These are phyloP conservation scores for Phalaenopsis aphrodite DNA, from an alignment of 106 monocot species.

Conservation along the genomic window DNA sequence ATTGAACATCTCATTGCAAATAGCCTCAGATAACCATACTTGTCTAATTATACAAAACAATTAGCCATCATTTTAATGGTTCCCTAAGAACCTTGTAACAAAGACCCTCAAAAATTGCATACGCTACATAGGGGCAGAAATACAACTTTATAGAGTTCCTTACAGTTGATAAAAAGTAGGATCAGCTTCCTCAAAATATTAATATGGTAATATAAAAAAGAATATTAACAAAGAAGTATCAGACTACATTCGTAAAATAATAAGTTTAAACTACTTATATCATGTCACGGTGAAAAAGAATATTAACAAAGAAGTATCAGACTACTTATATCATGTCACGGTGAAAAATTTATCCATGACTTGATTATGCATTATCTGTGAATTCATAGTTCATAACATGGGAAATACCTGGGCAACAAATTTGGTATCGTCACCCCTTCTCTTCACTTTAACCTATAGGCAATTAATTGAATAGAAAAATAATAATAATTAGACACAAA, in stretches of 20 bases:
- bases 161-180: no score
- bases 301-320: neutral
- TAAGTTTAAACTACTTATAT: no score
- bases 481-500: neutral
- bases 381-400: neutral
- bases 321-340: neutral
- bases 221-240: neutral
- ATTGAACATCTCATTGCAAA: no score
- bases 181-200: neutral
- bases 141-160: no score
- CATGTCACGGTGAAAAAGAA: neutral
- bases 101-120: no score
- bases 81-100: no score
- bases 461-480: constrained; percentile 2
- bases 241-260: neutral
- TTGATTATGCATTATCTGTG: neutral
- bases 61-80: no score
- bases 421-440: constrained; percentile 90
- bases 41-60: no score
- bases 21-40: no score
- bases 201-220: neutral
- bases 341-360: neutral
- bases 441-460: constrained; percentile 91
- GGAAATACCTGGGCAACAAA: constrained; percentile 86
- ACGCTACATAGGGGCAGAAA: no score